Evolutionary conservation across 495 filamentous ascomycete species (phyloP), one percentile per base, ranked within the genome.

Genomic region (Clohesyomyces aquaticus): DNA sequence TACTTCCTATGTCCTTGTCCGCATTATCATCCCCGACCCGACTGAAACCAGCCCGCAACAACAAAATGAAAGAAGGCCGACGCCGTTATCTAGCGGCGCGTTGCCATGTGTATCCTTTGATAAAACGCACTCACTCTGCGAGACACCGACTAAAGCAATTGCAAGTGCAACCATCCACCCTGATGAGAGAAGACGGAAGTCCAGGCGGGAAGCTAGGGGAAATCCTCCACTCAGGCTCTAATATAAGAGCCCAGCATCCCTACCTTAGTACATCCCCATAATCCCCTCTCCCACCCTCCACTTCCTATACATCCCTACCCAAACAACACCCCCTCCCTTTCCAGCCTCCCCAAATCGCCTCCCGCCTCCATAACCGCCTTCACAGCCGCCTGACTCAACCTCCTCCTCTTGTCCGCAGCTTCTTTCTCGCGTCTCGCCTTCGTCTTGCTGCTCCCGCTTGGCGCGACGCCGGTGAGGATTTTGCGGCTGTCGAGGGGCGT

Each of bases 401-500:
- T 87, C 70, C 90, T 77, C 67, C 88, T 82, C 76, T 85, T 85
- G 72, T 98, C 94, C 48, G 79, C 78, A 11, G 91, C 91, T 78
- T 95, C 92, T 70, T 88, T 85, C 77, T 97, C 94, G 61, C 94
- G 78, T 43, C 93, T 77, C 48, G 91, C 91, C 72, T 96, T 97
- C 26, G 94, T 98, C 81, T 98, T 97, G 52, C 85, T 89, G 67
- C 86, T 90, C 35, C 94, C 94, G 52, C 85, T 89, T 14, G 94
- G 94, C 53, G 94, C 94, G 10, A 98, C 94, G 4, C 93, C 93
- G 16, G 84, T 91, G 72, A 98, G 82, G 21, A 98, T 90, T 72
- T 87, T 85, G 35, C 81, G 78, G 72, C 85, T 87, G 74, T 98
- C 95, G 14, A 80, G 71, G 0, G 91, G 85, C n/a, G 92, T 96